Evolutionary conservation across 768 basidiomycete genomes (phyloP).

Genomic region (Hygrocybe punicea): DNA sequence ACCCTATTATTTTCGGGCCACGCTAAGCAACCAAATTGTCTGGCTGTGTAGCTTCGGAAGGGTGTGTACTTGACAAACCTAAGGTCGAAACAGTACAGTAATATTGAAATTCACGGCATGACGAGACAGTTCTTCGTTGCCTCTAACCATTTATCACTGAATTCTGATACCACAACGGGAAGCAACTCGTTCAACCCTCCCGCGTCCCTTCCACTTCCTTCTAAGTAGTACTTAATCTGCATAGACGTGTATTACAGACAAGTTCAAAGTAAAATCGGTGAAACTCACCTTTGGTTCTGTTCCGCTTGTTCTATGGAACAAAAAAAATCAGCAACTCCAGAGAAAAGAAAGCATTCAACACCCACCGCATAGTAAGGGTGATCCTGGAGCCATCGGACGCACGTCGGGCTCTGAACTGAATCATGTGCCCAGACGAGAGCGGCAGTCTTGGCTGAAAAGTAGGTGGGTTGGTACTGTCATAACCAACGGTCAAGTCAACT

Average conservation of each 20-base stretch:
- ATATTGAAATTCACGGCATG: too few species aligned
- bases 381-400: slow-evolving; percentile 44
- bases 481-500: slow-evolving; percentile 73
- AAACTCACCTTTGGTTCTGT: slow-evolving; percentile 78
- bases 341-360: not conserved
- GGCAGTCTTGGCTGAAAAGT: slow-evolving; percentile 59
- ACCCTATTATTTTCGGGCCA: too few species aligned
- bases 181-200: slow-evolving; percentile 49
- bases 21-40: too few species aligned
- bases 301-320: slow-evolving; percentile 65
- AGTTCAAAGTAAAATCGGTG: not conserved
- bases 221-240: slow-evolving; percentile 88
- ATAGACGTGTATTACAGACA: not conserved
- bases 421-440: slow-evolving; percentile 80
- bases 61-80: too few species aligned
- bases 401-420: slow-evolving; percentile 64
- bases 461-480: slow-evolving; percentile 73
- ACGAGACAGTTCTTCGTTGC: slow-evolving; percentile 49
- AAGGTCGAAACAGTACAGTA: too few species aligned
- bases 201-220: slow-evolving; percentile 62
- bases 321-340: not conserved
- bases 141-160: slow-evolving; percentile 68
- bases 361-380: slow-evolving; percentile 67
- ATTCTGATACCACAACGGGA: slow-evolving; percentile 53
- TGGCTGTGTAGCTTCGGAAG: too few species aligned